A percentile compares a stretch with the other conserved stretches of the same genome.
These are phyloP conservation scores for Citrus trifoliata DNA, from an alignment of 345 rosid species.

Conservation along the genomic window DNA sequence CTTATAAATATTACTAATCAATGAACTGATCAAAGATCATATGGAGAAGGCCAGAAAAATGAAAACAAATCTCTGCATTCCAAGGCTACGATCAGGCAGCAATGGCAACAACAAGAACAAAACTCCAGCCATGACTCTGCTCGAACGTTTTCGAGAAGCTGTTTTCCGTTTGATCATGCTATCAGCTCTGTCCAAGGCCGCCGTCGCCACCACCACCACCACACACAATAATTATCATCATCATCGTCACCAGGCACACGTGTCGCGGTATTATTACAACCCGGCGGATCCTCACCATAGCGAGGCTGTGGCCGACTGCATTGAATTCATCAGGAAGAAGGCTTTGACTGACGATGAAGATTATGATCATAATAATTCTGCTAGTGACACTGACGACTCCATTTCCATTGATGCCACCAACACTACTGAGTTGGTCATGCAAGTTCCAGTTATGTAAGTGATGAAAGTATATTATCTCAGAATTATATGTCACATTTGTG, in stretches of 20 bases:
- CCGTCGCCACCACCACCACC: neutral
- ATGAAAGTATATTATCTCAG: neutral
- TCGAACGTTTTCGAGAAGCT: conserved; percentile 57
- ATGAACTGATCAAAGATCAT: neutral
- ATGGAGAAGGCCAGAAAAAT: neutral
- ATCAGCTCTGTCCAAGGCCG: conserved; percentile 55
- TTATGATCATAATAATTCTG: neutral
- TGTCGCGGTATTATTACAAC: conserved; percentile 7
- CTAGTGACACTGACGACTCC: too few species aligned
- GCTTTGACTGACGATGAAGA: conserved; percentile 8
- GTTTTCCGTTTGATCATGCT: conserved; percentile 67
- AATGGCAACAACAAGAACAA: conserved; percentile 16
- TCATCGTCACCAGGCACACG: neutral
- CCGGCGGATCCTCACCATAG: conserved; percentile 45
- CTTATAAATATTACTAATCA: neutral
- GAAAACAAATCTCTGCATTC: conserved; percentile 46
- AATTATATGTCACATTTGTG: neutral
- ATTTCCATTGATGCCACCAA: neutral
- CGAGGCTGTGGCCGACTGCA: conserved; percentile 80
- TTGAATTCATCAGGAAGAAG: conserved; percentile 75
- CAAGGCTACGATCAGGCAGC: conserved; percentile 27
- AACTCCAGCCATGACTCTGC: conserved; percentile 39
- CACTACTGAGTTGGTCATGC: conserved; percentile 9
- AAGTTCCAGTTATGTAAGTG: neutral
- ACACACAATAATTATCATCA: too few species aligned